Base-by-base conservation (phyloP, 164 flowering plant genomes). In the Umbilicus rupestris region DNA sequence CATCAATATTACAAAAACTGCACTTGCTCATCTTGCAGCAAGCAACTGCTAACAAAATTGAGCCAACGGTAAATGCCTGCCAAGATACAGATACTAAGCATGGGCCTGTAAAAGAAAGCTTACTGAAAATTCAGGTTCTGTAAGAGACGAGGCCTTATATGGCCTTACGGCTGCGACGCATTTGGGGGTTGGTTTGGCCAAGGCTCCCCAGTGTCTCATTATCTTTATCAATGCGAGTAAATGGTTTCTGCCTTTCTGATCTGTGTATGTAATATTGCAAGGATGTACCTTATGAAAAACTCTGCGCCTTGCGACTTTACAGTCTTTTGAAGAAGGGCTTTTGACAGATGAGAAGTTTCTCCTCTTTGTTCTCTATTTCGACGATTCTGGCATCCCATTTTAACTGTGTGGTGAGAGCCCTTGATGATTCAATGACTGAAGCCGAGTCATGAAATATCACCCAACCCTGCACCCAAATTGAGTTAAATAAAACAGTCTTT, bases 331-430 rank as follows among this genome's bases (percentile, higher is more conserved):
- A 73, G 74, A 89, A 95, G 29, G 97, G 96, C 74, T 95, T 95
- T 77, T 95, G 99, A 79, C 97, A 89, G 69, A 95, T 64, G 0
- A 95, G 90, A 65, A 95, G 92, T 74, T 74, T 87, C 81, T 95
- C 96, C 3, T 89, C 86, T 17, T 80, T 87, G 77, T 82, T 85
- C 71, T 87, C 97, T 5, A 85, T 78, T 73, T 86, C 96, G 26
- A 89, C 78, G 17, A 95, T 83, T n/a, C 99, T 81, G 8, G 94
- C 94, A 52, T 95, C 99, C 99, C 99, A 95, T 78, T 78, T 95
- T 71, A 95, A 73, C 66, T 71, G 75, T 42, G 90, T 65, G 1
- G 86, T 75, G 22, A 89, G 78, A 69, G 85, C 77, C 81, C 99
- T 85, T 60, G 89, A 90, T 49, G 76, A 76, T 68, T 88, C 87